phyloP scores from a whole-genome alignment of 805 yeast species.

The Ogataea polymorpha region DNA sequence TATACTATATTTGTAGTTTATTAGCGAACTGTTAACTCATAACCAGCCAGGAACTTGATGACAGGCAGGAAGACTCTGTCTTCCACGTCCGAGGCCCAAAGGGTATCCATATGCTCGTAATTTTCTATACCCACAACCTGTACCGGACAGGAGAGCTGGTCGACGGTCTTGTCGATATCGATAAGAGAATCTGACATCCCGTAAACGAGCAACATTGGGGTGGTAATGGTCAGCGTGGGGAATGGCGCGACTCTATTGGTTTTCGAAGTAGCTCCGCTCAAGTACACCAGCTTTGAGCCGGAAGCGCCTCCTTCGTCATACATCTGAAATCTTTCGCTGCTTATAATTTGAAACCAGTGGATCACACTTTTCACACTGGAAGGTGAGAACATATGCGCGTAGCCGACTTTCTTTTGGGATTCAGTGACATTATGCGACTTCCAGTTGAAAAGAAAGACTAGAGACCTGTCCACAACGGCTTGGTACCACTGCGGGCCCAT shows the following conservation, averaged over 20 bases:
- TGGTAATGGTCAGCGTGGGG: constrained; percentile 65
- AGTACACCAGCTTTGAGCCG: constrained; percentile 29
- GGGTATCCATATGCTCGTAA: constrained; percentile 88
- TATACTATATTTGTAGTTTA: background rate
- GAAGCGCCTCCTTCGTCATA: constrained; percentile 42
- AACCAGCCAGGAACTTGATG: background rate
- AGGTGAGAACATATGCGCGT: constrained; percentile 52
- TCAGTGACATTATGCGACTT: constrained; percentile 39
- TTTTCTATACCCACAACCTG: constrained; percentile 46
- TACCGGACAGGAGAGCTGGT: constrained; percentile 54
- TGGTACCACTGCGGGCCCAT: constrained; percentile 51
- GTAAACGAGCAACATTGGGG: constrained; percentile 76
- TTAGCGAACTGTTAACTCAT: background rate
- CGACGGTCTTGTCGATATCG: constrained; percentile 73
- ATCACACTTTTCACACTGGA: constrained; percentile 55
- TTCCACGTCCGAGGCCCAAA: constrained; percentile 79
- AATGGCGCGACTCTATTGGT: constrained; percentile 50
- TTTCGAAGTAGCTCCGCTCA: constrained; percentile 26
- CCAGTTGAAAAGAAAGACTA: constrained; percentile 49
- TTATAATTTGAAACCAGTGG: constrained; percentile 48
- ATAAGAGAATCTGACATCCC: constrained; percentile 82
- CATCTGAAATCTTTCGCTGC: constrained; percentile 49
- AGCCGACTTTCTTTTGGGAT: constrained; percentile 45
- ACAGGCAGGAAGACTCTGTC: constrained; percentile 36
- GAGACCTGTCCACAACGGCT: constrained; percentile 43